Percentiles rank a stretch among this genome's conserved stretches.
These are phyloP conservation scores for Amborella trichopoda DNA, from an alignment of 164 flowering plant species.

Conservation along the genomic window DNA sequence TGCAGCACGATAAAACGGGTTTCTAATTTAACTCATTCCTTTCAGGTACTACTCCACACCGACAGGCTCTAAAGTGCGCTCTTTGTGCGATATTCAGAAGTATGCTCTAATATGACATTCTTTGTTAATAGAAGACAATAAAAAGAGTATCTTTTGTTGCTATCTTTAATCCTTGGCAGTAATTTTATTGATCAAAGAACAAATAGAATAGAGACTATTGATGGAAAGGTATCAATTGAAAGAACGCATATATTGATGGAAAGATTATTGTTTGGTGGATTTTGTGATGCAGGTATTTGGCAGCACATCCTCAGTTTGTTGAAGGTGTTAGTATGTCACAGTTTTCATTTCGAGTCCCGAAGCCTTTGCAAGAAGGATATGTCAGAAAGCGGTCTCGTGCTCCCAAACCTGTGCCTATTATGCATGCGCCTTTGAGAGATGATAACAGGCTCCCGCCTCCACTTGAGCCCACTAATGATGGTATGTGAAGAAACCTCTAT, in stretches of 20 bases:
- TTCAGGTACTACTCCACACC: constrained; percentile 78
- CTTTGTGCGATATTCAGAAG: constrained; percentile 75
- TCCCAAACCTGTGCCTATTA: too few species aligned
- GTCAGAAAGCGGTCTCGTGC: constrained; percentile 56
- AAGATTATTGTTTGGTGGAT: neutral
- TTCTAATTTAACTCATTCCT: too few species aligned
- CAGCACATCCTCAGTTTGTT: constrained; percentile 48
- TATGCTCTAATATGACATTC: too few species aligned
- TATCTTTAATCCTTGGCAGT: neutral
- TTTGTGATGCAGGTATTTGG: constrained; percentile 33
- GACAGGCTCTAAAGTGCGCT: constrained; percentile 69
- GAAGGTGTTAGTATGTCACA: constrained; percentile 49
- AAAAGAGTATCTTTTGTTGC: neutral
- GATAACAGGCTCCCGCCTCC: too few species aligned
- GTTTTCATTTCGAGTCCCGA: constrained; percentile 80
- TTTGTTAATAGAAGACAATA: too few species aligned
- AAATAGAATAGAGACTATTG: neutral
- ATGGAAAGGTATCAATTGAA: neutral
- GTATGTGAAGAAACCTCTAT: too few species aligned
- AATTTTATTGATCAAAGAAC: neutral
- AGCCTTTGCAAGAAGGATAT: constrained; percentile 72
- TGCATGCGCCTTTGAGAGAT: too few species aligned
- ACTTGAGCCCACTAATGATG: too few species aligned
- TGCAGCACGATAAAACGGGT: too few species aligned
- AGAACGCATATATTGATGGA: neutral